phyloP scores from a whole-genome alignment of 148 eudicot genomes.

The Rhododendron mucronatum region DNA sequence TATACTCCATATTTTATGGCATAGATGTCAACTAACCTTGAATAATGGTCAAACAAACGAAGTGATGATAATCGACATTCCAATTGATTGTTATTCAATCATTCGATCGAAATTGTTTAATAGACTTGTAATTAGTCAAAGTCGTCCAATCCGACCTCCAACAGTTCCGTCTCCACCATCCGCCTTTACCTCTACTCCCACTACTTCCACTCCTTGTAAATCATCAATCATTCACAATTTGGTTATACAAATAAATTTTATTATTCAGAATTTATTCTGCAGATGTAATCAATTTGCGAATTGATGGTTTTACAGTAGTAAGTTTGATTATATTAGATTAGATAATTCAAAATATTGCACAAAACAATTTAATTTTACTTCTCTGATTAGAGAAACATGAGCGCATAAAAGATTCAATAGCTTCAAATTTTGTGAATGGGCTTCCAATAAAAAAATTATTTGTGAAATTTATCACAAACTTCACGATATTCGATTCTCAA shows the following conservation, averaged over 20 bases:
- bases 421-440: not conserved
- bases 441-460: too few relatives aligned
- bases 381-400: too few relatives aligned
- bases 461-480: not conserved
- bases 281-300: not conserved
- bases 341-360: not conserved
- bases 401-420: too few relatives aligned
- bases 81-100: not conserved
- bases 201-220: too few relatives aligned
- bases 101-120: not conserved
- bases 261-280: not conserved
- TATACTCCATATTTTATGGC: not conserved
- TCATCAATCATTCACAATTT: not conserved
- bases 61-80: not conserved
- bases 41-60: not conserved
- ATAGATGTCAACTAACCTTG: not conserved
- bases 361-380: not conserved
- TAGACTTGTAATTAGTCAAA: not conserved
- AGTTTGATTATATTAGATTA: not conserved
- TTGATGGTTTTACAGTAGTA: not conserved
- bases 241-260: too few relatives aligned
- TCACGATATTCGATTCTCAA: too few relatives aligned
- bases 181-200: too few relatives aligned
- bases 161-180: too few relatives aligned
- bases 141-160: not conserved